phyloP scores from a whole-genome alignment of 1,139 yeast species.

The Trichomonascaceae sp. region DNA sequence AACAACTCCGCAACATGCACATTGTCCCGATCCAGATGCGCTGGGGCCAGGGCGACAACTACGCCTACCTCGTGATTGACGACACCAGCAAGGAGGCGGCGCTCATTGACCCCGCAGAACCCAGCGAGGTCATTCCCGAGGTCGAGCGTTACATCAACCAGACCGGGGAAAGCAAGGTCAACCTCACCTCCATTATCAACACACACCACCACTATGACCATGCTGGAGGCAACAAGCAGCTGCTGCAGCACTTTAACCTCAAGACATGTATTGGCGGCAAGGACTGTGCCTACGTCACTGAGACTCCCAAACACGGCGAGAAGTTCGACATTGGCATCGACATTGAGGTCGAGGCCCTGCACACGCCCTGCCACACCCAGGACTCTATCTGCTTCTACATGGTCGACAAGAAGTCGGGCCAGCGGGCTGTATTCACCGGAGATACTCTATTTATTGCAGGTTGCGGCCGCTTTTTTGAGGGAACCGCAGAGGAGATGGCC shows the following conservation, averaged over 20 bases:
- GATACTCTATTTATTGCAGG: constrained; percentile 92
- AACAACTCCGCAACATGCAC: constrained; percentile 52
- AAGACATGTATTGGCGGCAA: constrained; percentile 85
- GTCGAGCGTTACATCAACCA: constrained; percentile 21
- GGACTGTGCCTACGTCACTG: constrained; percentile 56
- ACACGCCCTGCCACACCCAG: constrained; percentile 96
- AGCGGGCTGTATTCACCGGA: constrained; percentile 81
- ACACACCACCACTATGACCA: constrained; percentile 96
- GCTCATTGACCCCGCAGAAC: constrained; percentile 88
- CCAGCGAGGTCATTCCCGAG: constrained; percentile 40
- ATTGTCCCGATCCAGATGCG: constrained; percentile 78
- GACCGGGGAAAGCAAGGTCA: constrained; percentile 24
- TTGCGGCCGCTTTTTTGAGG: constrained; percentile 95
- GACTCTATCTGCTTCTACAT: constrained; percentile 85
- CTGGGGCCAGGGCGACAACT: constrained; percentile 91
- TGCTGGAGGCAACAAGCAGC: constrained; percentile 66
- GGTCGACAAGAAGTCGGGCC: constrained; percentile 44
- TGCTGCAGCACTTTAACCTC: constrained; percentile 30
- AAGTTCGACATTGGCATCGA: constrained; percentile 39
- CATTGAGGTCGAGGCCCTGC: constrained; percentile 63
- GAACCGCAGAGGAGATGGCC: constrained; percentile 72
- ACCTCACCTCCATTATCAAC: constrained; percentile 66
- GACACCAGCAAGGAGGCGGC: constrained; percentile 56
- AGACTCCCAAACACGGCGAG: constrained; percentile 50
- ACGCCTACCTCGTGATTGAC: constrained; percentile 68